Percentiles rank a stretch among this genome's conserved stretches.
These are phyloP conservation scores for Colletotrichum tanaceti DNA, from an alignment of 2,329 filamentous ascomycete species.

Conservation along the genomic window DNA sequence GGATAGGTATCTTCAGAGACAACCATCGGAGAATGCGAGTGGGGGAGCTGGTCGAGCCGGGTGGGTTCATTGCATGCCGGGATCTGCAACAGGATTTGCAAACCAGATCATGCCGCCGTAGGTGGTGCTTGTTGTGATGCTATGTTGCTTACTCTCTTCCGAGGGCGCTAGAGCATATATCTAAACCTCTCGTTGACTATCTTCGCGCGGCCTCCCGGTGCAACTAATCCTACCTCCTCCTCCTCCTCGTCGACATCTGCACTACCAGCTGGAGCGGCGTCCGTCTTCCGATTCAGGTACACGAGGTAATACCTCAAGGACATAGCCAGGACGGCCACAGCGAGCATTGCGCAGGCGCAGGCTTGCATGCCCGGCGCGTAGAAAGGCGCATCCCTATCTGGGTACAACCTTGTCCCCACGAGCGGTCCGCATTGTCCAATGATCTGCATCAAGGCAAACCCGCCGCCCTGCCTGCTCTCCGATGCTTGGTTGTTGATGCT, in stretches of 20 bases:
- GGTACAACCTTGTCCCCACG: slow-evolving; percentile 75
- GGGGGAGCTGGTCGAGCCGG: neutral
- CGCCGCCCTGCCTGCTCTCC: slow-evolving; percentile 76
- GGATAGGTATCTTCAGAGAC: neutral
- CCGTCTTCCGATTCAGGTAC: slow-evolving; percentile 61
- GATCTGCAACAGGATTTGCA: neutral
- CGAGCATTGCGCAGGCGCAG: slow-evolving; percentile 72
- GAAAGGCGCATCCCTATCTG: slow-evolving; percentile 68
- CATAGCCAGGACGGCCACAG: slow-evolving; percentile 67
- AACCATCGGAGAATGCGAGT: no score
- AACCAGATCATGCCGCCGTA: no score
- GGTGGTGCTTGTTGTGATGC: neutral
- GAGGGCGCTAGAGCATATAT: slow-evolving; percentile 58
- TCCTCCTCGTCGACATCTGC: slow-evolving; percentile 52
- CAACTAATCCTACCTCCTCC: slow-evolving; percentile 57
- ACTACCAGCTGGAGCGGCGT: slow-evolving; percentile 48
- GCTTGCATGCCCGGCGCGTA: slow-evolving; percentile 72
- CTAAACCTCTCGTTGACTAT: slow-evolving; percentile 51
- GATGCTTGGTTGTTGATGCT: slow-evolving; percentile 85
- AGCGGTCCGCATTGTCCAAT: slow-evolving; percentile 84
- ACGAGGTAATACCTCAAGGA: slow-evolving; percentile 65
- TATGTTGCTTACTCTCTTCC: neutral
- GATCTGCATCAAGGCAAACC: slow-evolving; percentile 83
- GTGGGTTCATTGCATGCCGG: neutral
- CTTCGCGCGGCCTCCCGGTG: slow-evolving; percentile 44